Evolutionary conservation across 768 basidiomycete species (phyloP), one percentile per base, ranked within the genome.

Genomic region (Tylopilus sp.): DNA sequence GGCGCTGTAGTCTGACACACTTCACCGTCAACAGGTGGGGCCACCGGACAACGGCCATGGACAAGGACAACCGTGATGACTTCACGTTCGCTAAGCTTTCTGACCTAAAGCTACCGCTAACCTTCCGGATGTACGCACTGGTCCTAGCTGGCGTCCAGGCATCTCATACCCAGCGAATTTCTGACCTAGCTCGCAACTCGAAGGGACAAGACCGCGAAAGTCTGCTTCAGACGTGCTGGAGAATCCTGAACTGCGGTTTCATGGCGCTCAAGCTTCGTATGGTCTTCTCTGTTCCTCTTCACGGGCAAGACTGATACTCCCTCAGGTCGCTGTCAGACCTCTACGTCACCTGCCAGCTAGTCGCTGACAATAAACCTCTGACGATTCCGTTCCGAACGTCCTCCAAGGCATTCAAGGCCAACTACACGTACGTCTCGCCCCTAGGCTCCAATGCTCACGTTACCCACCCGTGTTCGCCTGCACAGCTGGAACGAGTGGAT

Each of bases 401-500:
- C 1, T 93, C 91, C 79, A 96, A 95, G 71, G 81, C 91, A 3
- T 97, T 97, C 78, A 92, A 89, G 73, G 84, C 80, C 53, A 80
- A 74, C 36, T 89, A 92, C 63, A 85, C 77, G 91, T 92, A 56
- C 54, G 85, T 63, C 14, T 46, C 36, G 22, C 34, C 26, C 31
- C 31, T 36, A n/a, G 11, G 45, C 36, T 24, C 21, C 17, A 19
- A 31, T 19, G 24, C 29, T 28, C 34, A 47, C 34, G n/a, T 14
- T 45, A 22, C 22, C 14, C n/a, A 1, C 19, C 31, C 16, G 29
- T 17, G n/a, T 54, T 50, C 25, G 17, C 37, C 44, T 52, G 37
- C 53, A 21, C 58, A 92, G 89, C 26, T 99, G 96, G 96, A 98
- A 98, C 65, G 93, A 98, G 75, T 89, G 87, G 83, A 84, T 99